Evolutionary conservation across 768 basidiomycete genomes (phyloP), one percentile per base, ranked within the genome.

Genomic region (Pluteus cervinus): DNA sequence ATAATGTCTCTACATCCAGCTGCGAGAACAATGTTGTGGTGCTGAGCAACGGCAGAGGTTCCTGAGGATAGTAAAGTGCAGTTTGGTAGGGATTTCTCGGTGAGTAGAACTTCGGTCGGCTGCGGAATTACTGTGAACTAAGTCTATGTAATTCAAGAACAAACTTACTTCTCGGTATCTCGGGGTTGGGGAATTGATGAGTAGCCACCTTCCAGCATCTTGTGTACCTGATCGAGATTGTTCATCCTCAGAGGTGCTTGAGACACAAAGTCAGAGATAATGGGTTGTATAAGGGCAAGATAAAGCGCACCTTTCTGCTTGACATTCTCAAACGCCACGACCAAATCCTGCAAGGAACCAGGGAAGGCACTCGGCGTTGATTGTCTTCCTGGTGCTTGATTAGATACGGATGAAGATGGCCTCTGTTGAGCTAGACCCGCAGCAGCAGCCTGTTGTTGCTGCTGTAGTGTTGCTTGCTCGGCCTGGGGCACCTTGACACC

Each of bases 1-100:
- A 98, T 7, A 98, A 69, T 14, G 94, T 97, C 65, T 99, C 96
- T 33, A 96, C 82, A 47, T 99, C 96, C 43, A 98, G 75, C 56
- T 92, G 86, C 22, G 84, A 71, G 56, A 93, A 96, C 35, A 97
- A 75, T 7, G 73, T 77, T 24, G 91, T 78, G 37, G 89, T 85
- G 51, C 76, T 88, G 42, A 98, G 65, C 30, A 86, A 68, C 12
- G 82, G 74, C 47, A 83, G 77, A 21, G 90, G 90, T 38, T 79
- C 60, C 60, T 98, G 96, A 25, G 96, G 92, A 60, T 99, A 99
- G 60, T 94, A 97, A 9, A 78, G 62, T 11, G 96, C 84, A n/a
- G 93, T 90, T 52, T 73, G 80, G 66, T 78, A 88, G 8, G 93
- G 89, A 61, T 91, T 92, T 46, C 86, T 77, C 10, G 96, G 94